phyloP scores from a whole-genome alignment of 306 rosid genomes.

The barrel medic (Medicago truncatula) region DNA sequence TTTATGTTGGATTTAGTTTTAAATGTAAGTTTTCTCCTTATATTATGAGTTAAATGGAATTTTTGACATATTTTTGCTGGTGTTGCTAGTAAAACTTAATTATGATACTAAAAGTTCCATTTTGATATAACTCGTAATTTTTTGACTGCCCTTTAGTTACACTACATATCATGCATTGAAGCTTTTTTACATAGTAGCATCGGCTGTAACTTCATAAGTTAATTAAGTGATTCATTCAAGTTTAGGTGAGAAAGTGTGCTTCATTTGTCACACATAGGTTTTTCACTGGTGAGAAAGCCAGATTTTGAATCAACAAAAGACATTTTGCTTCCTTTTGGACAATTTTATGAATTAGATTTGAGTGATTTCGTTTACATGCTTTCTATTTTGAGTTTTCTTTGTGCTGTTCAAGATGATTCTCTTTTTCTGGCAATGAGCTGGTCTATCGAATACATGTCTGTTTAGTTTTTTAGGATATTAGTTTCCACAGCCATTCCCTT shows the following conservation, averaged over 20 bases:
- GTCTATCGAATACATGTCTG: not conserved
- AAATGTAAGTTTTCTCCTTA: constrained; percentile 32
- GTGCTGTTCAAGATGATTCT: constrained; percentile 6
- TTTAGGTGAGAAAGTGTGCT: not conserved
- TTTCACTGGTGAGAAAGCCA: constrained; percentile 14
- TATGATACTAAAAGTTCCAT: not conserved
- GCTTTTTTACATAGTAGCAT: constrained; percentile 6
- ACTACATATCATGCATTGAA: not conserved
- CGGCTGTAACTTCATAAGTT: constrained; percentile 5
- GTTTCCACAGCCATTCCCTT: not conserved
- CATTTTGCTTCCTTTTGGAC: constrained; percentile 12
- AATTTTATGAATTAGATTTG: not conserved
- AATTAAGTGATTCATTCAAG: not conserved
- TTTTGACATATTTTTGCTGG: not conserved
- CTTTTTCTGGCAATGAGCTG: not conserved
- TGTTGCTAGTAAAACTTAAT: not conserved
- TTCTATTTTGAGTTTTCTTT: not conserved
- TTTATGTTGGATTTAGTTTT: constrained; percentile 23
- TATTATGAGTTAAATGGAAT: constrained; percentile 7
- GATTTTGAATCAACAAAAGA: constrained; percentile 1
- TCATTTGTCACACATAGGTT: not conserved
- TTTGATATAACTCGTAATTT: not conserved
- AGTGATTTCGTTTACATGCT: not conserved
- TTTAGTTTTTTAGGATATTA: constrained; percentile 19
- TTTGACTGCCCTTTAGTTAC: not conserved